A percentile compares a stretch with the other conserved stretches of the same genome.
These are phyloP conservation scores for Oenanthe sinensis DNA, from an alignment of 129 eudicot genomes.

Conservation along the genomic window DNA sequence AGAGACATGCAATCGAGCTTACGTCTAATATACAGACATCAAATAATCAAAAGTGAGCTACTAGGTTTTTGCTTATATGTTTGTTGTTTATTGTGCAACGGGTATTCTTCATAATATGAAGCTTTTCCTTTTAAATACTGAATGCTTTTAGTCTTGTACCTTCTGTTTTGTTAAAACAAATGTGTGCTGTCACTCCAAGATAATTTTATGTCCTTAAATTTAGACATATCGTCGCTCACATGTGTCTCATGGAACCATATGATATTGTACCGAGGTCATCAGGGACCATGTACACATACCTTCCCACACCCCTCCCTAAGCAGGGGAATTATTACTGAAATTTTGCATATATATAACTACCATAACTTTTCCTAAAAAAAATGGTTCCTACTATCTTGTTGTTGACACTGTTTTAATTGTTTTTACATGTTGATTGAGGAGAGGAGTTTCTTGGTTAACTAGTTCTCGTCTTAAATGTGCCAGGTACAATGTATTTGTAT, in stretches of 20 bases:
- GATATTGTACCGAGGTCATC: not conserved
- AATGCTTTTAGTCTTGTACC: not conserved
- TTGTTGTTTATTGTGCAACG: too few species aligned
- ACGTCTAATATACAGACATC: constrained; percentile 37
- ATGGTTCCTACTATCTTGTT: not conserved
- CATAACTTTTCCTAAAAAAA: not conserved
- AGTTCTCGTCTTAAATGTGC: not conserved
- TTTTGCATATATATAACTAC: not conserved
- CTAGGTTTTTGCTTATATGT: not conserved
- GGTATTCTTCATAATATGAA: too few species aligned
- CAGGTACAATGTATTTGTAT: not conserved
- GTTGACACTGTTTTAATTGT: not conserved
- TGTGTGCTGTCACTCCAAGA: not conserved
- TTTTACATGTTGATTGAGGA: not conserved
- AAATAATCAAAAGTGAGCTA: constrained; percentile 49
- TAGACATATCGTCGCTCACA: not conserved
- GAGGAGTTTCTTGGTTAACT: too few species aligned
- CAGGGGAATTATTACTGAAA: not conserved
- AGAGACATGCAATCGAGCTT: constrained; percentile 51
- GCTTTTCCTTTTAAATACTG: not conserved
- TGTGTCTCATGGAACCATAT: not conserved
- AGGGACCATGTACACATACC: not conserved
- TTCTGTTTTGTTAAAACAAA: not conserved
- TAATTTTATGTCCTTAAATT: not conserved
- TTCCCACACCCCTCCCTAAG: not conserved